Base-by-base conservation (phyloP, 306 rosid species). In the Sicyos edulis region DNA sequence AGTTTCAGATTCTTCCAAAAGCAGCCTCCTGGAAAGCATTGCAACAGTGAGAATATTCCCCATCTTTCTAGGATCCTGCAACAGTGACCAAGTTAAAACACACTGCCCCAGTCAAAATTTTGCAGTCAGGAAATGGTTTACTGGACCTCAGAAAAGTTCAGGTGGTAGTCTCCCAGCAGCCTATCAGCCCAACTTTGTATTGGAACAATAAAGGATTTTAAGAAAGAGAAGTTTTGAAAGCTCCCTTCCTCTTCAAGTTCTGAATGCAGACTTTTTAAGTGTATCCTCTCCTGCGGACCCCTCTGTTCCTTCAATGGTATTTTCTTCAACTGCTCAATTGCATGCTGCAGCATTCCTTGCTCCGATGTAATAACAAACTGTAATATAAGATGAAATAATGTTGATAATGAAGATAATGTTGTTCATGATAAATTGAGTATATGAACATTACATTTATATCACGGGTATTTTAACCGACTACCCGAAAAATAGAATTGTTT, bases 271-370 rank as follows among this genome's bases (percentile, higher is more conserved):
- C 86, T 86, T 81, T 88, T 90, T 80, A 90, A 83, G 73, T 90
- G 96, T 77, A 80, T 74, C 82, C 96, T 88, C 88, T 93, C 98
- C 67, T 90, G 98, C 74, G 86, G 90, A 44, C 98, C 98, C 15
- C 96, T 81, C 78, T 93, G 96, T 81, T 93, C 98, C 96, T 88
- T 88, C 72, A 90, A 65, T 49, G 98, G 97, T 86, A 91, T 87
- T 88, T 81, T 93, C 77, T 88, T 90, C 82, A 93, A 83, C 79
- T 93, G 96, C 78, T 87, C 98, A 75, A 90, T 84, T 67, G 98
- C 95, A 85, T 88, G 93, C 69, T 83, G 81, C 70, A 93, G 80
- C 83, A 90, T 65, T 77, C 95, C 89, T 72, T 83, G 91, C 80
- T 93, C 96, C 42, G 83, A 87, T 58, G 98, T 93, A 76, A 91